These are phyloP conservation scores for Xylaria intraflava DNA, from an alignment of 495 filamentous ascomycete genomes.

Conservation along the genomic window DNA sequence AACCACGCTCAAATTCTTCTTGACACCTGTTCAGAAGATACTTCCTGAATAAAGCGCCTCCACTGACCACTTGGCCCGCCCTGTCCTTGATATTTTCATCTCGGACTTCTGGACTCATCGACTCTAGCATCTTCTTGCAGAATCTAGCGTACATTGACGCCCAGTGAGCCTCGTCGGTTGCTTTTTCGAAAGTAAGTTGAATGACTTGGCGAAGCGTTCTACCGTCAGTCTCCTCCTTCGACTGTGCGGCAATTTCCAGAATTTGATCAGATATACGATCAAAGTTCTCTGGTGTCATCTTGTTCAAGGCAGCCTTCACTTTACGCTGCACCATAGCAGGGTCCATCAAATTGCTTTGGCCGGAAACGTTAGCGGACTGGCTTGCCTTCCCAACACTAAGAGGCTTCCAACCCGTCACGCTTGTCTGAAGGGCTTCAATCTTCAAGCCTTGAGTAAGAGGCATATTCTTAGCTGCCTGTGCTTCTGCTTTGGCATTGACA, in stretches of 20 bases:
- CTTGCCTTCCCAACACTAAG: constrained; percentile 50
- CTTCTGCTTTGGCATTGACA: constrained; percentile 51
- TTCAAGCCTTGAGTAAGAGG: constrained; percentile 77
- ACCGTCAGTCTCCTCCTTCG: constrained; percentile 90
- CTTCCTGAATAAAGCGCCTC: constrained; percentile 92
- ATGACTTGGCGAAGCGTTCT: constrained; percentile 96
- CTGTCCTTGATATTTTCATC: constrained; percentile 91
- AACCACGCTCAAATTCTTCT: constrained; percentile 97
- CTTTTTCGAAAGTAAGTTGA: constrained; percentile 97
- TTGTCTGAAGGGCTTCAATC: constrained; percentile 67
- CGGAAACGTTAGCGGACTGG: constrained; percentile 34
- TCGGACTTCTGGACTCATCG: constrained; percentile 90
- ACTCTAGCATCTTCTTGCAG: constrained; percentile 93
- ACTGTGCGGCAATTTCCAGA: constrained; percentile 84
- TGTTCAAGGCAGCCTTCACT: constrained; percentile 96
- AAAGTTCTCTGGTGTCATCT: constrained; percentile 99
- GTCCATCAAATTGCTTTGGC: constrained; percentile 56
- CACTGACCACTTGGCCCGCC: constrained; percentile 75
- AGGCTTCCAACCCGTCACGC: constrained; percentile 84
- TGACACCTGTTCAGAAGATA: constrained; percentile 98
- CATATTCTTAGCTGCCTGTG: constrained; percentile 70
- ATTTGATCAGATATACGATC: constrained; percentile 93
- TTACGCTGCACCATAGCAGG: constrained; percentile 96
- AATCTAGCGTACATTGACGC: constrained; percentile 99
- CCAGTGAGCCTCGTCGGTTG: constrained; percentile 98